Conservation (phyloP, 257 asterid genomes). For the Solanum etuberosum region DNA sequence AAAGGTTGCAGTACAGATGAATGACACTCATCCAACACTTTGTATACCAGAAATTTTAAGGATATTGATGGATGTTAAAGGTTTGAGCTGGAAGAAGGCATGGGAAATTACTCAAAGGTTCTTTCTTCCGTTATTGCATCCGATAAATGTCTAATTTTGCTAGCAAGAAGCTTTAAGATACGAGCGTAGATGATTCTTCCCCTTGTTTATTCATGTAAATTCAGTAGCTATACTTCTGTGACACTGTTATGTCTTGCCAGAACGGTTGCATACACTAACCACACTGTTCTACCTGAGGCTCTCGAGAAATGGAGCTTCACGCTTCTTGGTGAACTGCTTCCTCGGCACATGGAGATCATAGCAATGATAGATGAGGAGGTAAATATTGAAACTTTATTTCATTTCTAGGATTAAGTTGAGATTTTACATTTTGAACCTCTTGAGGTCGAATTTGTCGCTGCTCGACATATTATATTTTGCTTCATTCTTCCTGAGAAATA, state of each 20-base stretch:
- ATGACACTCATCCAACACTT: constrained; percentile 85
- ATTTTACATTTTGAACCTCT: constrained; percentile 16
- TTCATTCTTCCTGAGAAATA: background rate
- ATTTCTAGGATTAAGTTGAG: background rate
- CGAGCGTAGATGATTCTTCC: background rate
- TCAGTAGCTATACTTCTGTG: background rate
- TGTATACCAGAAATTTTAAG: constrained; percentile 83
- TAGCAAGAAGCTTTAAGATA: background rate
- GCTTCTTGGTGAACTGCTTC: constrained; percentile 65
- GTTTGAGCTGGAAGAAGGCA: constrained; percentile 69
- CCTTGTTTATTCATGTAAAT: background rate
- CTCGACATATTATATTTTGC: background rate
- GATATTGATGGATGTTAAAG: constrained; percentile 70
- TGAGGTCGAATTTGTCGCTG: background rate
- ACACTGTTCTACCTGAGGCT: constrained; percentile 87
- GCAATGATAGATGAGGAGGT: constrained; percentile 80
- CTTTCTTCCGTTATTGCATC: background rate
- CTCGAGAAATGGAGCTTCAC: constrained; percentile 84
- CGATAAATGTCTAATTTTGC: background rate
- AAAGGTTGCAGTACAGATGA: constrained; percentile 91
- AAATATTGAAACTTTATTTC: constrained; percentile 5
- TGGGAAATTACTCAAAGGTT: constrained; percentile 77
- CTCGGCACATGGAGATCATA: constrained; percentile 79
- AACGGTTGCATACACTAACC: constrained; percentile 86
- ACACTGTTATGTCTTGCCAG: constrained; percentile 25